Evolutionary conservation across 768 basidiomycete species (phyloP), one percentile per base, ranked within the genome.

Genomic region (Trametes elegans): DNA sequence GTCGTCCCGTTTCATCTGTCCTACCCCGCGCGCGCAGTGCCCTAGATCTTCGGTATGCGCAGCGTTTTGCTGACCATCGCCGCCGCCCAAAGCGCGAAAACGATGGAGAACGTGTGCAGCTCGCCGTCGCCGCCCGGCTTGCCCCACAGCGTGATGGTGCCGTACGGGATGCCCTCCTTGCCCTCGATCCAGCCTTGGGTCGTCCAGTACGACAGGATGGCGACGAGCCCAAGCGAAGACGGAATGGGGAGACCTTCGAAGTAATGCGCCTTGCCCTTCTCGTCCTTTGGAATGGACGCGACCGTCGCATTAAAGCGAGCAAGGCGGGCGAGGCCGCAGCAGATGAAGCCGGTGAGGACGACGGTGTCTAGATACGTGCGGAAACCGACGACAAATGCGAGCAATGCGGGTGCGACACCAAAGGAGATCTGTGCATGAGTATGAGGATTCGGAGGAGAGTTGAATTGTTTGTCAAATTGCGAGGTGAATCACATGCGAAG

Each of bases 251-350:
- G 82, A 5, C 97, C 97, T 73, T 98, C 97, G 68, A 98, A 99
- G 76, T 95, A 98, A 65, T 87, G 86, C 14, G 90, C 79, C 70
- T 98, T 98, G 53, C 97, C 96, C 27, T 78, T 79, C 7, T 70
- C 73, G 67, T 94, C 90, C 70, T 94, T 95, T 2, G 96, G 96
- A 23, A 97, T 79, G 38, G 93, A 76, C 3, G 97, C 97, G 54
- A 97, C 96, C 0, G 97, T 99, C 8, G 96, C 97, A 71, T 99
- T 99, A 80, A 98, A 99, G 36, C 97, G 86, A 9, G 97, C 97
- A 29, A 99, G 87, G 45, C 97, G 88, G 18, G 97, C 97, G 48
- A 99, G 83, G 31, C 97, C 97, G 73, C 88, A 92, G 67, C 96
- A 98, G 63, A 97, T 93, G 70, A 98, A 99, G 47, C 83, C 81